Evolutionary conservation across 176 grass and related monocot species (phyloP).

Genomic region (Metroxylon sagu): DNA sequence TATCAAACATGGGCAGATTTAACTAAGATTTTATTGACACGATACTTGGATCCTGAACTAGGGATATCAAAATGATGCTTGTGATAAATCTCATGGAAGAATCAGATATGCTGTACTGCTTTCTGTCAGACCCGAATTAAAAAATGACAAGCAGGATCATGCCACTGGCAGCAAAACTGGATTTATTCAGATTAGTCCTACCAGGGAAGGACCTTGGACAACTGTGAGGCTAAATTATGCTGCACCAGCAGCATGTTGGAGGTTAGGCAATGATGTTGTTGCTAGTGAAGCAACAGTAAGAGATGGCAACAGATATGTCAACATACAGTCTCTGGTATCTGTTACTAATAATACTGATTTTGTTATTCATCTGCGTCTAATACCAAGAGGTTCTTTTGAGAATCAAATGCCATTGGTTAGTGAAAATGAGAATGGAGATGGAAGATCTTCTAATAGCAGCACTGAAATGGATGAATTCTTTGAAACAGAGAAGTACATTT

Average conservation of each 20-base stretch:
- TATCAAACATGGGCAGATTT: neutral
- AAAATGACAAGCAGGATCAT: conserved; percentile 23
- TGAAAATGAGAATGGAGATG: conserved; percentile 1
- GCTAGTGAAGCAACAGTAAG: conserved; percentile 81
- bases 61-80: conserved; percentile 32
- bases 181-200: conserved; percentile 86
- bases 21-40: neutral
- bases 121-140: conserved; percentile 42
- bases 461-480: conserved; percentile 36
- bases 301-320: conserved; percentile 76
- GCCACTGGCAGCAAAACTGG: conserved; percentile 42
- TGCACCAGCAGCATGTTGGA: conserved; percentile 79
- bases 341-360: conserved; percentile 69
- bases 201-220: conserved; percentile 94
- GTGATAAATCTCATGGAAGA: conserved; percentile 50
- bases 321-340: conserved; percentile 84
- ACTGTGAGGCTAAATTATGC: conserved; percentile 93
- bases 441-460: conserved; percentile 11
- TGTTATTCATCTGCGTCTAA: conserved; percentile 52
- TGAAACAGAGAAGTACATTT: conserved; percentile 26
- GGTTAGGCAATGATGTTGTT: conserved; percentile 80
- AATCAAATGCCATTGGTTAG: conserved; percentile 24
- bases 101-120: conserved; percentile 72
- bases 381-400: conserved; percentile 37
- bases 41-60: conserved; percentile 28